Conservation (phyloP, 805 yeast species). For the Wickerhamiella azymoides region DNA sequence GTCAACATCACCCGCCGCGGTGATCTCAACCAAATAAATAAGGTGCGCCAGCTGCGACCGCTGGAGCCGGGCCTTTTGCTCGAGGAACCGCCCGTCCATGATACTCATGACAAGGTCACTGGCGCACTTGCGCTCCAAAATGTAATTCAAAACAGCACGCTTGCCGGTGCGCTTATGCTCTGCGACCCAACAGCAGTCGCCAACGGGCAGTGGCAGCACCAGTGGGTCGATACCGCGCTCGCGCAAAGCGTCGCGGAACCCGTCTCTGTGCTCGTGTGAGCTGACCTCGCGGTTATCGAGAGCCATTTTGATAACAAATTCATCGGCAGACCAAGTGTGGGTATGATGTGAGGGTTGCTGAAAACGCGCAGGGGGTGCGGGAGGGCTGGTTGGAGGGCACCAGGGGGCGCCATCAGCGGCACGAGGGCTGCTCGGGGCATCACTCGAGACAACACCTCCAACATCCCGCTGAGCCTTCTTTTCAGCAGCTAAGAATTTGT, state of each 20-base stretch:
- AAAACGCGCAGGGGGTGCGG: neutral
- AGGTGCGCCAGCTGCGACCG: constrained; percentile 54
- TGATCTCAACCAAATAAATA: constrained; percentile 72
- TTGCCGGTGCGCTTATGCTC: constrained; percentile 40
- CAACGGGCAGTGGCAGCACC: constrained; percentile 52
- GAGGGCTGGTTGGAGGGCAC: neutral
- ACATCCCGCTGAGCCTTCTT: constrained; percentile 32
- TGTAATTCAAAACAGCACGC: constrained; percentile 60
- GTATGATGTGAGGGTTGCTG: constrained; percentile 6
- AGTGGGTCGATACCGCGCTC: constrained; percentile 38
- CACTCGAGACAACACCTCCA: neutral
- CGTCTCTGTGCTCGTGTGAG: constrained; percentile 53
- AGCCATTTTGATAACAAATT: constrained; percentile 45
- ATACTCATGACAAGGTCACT: constrained; percentile 78
- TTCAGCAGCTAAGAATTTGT: constrained; percentile 37
- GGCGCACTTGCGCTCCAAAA: constrained; percentile 80
- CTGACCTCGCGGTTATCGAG: constrained; percentile 76
- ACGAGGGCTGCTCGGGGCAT: neutral
- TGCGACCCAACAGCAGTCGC: constrained; percentile 88
- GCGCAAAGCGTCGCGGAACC: constrained; percentile 43
- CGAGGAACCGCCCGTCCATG: constrained; percentile 75
- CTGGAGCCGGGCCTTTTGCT: constrained; percentile 67
- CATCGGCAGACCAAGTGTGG: constrained; percentile 45
- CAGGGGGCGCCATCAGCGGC: neutral
- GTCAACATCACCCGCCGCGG: constrained; percentile 13